Evolutionary conservation across 129 eudicot species (phyloP).

Genomic region (Flaveria ramosissima): DNA sequence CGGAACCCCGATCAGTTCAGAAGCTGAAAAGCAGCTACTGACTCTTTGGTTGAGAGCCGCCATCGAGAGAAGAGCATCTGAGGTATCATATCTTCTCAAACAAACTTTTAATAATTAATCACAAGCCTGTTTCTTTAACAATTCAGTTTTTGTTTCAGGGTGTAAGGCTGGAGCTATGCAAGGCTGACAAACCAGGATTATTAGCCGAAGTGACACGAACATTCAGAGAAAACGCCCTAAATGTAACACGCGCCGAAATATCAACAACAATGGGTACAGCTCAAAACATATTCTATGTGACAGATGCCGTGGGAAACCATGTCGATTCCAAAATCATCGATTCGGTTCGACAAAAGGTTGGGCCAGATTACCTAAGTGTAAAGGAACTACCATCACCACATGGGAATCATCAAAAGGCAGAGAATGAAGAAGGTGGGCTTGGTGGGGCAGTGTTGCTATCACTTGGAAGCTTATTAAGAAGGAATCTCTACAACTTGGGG

Average conservation of each 20-base stretch:
- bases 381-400: slow-evolving; percentile 60
- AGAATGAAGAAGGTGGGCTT: slow-evolving; percentile 51
- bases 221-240: slow-evolving; percentile 77
- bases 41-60: slow-evolving; percentile 71
- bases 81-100: slow-evolving; percentile 39
- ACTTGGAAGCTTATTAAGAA: slow-evolving; percentile 79
- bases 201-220: slow-evolving; percentile 82
- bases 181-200: slow-evolving; percentile 54
- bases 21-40: slow-evolving; percentile 77
- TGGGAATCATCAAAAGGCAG: slow-evolving; percentile 43
- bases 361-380: slow-evolving; percentile 57
- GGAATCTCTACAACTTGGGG: slow-evolving; percentile 84
- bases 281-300: slow-evolving; percentile 57
- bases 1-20: slow-evolving; percentile 83
- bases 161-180: slow-evolving; percentile 66
- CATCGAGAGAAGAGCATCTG: slow-evolving; percentile 79
- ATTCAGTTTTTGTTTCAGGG: slow-evolving; percentile 45
- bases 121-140: not conserved
- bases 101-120: too few species aligned
- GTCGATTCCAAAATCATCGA: slow-evolving; percentile 61
- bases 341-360: slow-evolving; percentile 58
- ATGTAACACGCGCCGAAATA: slow-evolving; percentile 84
- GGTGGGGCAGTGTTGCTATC: slow-evolving; percentile 78
- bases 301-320: slow-evolving; percentile 64
- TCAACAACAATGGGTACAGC: slow-evolving; percentile 57